phyloP scores from a whole-genome alignment of 1,284 basidiomycete genomes.

The Fistulina hepatica region DNA sequence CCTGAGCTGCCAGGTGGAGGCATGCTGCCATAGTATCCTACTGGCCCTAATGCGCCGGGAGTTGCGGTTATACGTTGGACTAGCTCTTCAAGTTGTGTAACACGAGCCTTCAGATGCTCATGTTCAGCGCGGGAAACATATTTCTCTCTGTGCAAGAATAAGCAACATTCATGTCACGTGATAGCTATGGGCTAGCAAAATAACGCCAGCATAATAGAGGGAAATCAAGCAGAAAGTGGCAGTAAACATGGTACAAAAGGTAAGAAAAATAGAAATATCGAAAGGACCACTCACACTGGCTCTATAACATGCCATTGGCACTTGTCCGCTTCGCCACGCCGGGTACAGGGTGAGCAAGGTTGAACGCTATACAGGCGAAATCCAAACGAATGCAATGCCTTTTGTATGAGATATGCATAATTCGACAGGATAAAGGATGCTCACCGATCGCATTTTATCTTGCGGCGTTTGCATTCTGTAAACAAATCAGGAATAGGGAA shows the following conservation, averaged over 20 bases:
- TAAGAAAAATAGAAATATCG: slow-evolving; percentile 2
- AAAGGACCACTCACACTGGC: slow-evolving; percentile 12
- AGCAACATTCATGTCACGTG: slow-evolving; percentile 6
- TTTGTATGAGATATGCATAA: not conserved
- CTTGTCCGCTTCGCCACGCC: slow-evolving; percentile 16
- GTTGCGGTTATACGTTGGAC: too few relatives aligned
- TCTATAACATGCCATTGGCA: slow-evolving; percentile 18
- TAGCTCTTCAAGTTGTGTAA: slow-evolving; percentile 14
- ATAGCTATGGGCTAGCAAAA: slow-evolving; percentile 3
- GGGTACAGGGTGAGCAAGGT: slow-evolving; percentile 17
- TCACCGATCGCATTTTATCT: slow-evolving; percentile 18
- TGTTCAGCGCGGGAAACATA: slow-evolving; percentile 16
- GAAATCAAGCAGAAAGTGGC: too few relatives aligned
- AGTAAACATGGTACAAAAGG: too few relatives aligned
- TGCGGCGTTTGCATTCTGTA: slow-evolving; percentile 18
- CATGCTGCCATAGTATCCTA: too few relatives aligned
- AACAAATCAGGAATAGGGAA: not conserved
- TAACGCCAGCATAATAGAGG: not conserved
- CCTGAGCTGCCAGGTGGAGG: too few relatives aligned
- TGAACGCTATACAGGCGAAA: slow-evolving; percentile 11
- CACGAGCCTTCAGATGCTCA: slow-evolving; percentile 14
- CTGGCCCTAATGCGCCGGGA: too few relatives aligned
- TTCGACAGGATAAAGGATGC: not conserved
- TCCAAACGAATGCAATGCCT: not conserved
- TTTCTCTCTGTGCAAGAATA: slow-evolving; percentile 14